Evolutionary conservation across 2,329 filamentous ascomycete genomes (phyloP), one percentile per base, ranked within the genome.

Genomic region (Beauveria bassiana): DNA sequence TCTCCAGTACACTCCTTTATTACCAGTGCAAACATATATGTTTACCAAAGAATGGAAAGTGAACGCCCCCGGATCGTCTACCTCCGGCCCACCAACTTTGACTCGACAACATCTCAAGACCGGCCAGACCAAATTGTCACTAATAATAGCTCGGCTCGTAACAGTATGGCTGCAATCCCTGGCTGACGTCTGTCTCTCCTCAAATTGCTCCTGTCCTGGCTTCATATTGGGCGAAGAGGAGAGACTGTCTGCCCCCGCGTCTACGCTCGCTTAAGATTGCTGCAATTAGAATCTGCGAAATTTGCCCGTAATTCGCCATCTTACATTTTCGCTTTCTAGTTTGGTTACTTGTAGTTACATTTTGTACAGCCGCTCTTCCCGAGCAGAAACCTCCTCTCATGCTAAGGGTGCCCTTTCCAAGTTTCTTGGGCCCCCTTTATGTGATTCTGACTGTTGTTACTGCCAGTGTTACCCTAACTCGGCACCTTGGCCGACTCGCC

Each of bases 401-500:
- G 47, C 40, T 46, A 24, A 18, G 12, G 24, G 18, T 34, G 26
- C 49, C 16, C 22, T 38, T 46, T 46, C 7, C 3, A 8, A n/a
- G 12, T 31, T 28, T 22, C 20, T 16, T n/a, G 14, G 7, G 18
- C 14, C 52, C 24, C 20, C 55, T 14, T 40, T 18, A 22, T 40
- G 22, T 31, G 4, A 24, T 22, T 40, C 26, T 9, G 40, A 2
- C 26, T 18, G 3, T 46, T 5, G 18, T 28, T 22, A 6, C 10
- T 34, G 28, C 50, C 26, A 54, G 42, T n/a, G 2, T 16, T 10
- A 18, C 58, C 20, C 58, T 47, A 62, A 46, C 53, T 62, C 10
- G 59, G 59, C 49, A 61, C 46, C 52, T 63, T 59, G 26, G 45
- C 46, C n/a, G 63, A 26, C 45, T 61, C 51, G 46, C 40, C 52